Evolutionary conservation across 192 early-diverging fungal species (phyloP).

Genomic region (Jimgerdemannia flammicorona): DNA sequence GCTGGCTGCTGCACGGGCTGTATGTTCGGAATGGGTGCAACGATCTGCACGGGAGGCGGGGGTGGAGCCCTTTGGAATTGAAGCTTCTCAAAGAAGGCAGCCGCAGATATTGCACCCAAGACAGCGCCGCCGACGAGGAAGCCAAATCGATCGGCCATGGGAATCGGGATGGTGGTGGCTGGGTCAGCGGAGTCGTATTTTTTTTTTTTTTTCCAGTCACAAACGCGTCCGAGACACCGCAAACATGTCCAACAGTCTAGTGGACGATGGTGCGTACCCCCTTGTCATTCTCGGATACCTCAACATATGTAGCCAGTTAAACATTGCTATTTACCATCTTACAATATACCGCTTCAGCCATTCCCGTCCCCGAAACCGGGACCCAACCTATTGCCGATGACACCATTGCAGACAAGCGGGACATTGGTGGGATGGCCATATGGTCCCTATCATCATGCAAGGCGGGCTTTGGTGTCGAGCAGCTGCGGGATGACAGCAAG

Average conservation of each 20-base stretch:
- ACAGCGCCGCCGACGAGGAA: constrained; percentile 37
- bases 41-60: background rate
- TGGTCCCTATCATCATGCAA: constrained; percentile 72
- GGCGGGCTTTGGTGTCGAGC: constrained; percentile 53
- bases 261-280: no score
- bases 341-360: background rate
- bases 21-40: background rate
- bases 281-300: no score
- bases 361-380: background rate
- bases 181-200: background rate
- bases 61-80: constrained; percentile 17
- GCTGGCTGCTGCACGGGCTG: background rate
- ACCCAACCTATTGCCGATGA: background rate
- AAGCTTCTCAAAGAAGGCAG: constrained; percentile 12
- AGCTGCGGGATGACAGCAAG: constrained; percentile 60
- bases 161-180: background rate
- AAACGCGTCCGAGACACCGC: background rate
- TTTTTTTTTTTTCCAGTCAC: background rate
- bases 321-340: background rate
- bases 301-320: background rate
- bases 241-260: background rate
- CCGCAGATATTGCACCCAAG: constrained; percentile 28
- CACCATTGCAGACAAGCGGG: constrained; percentile 33
- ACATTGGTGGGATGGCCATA: constrained; percentile 56
- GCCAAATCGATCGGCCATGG: constrained; percentile 14